Conservation (phyloP, 1,284 basidiomycete species). For the Moesziomyces aphidis region DNA sequence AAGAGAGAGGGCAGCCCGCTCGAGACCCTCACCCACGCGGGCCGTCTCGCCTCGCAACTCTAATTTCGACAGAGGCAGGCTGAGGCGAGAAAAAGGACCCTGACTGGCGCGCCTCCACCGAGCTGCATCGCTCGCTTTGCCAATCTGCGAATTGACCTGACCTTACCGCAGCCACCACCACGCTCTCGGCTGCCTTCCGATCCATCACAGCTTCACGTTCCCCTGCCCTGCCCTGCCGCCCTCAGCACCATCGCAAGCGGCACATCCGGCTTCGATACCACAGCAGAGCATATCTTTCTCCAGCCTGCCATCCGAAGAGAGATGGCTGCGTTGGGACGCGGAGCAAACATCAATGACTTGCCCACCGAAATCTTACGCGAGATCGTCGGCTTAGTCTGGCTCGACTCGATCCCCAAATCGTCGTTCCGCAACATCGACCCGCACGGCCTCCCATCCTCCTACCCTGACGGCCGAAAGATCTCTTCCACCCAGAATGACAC, state of each 20-base stretch:
- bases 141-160: no score
- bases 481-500: conserved; percentile 58
- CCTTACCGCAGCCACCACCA: no score
- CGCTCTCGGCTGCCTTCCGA: no score
- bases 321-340: conserved; percentile 34
- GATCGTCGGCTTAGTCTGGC: conserved; percentile 57
- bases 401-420: conserved; percentile 59
- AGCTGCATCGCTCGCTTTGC: no score
- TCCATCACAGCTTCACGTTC: no score
- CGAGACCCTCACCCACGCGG: no score
- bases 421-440: conserved; percentile 63
- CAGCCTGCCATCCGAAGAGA: conserved; percentile 11
- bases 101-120: no score
- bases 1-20: no score
- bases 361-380: conserved; percentile 59
- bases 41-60: no score
- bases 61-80: no score
- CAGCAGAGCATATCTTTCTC: background rate
- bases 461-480: conserved; percentile 57
- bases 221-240: background rate
- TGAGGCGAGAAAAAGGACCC: no score
- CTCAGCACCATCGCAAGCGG: background rate
- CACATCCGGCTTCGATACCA: background rate
- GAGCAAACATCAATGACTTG: conserved; percentile 46
- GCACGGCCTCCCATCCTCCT: conserved; percentile 59